phyloP scores from a whole-genome alignment of 257 asterid genomes.

The Plantago ovata region DNA sequence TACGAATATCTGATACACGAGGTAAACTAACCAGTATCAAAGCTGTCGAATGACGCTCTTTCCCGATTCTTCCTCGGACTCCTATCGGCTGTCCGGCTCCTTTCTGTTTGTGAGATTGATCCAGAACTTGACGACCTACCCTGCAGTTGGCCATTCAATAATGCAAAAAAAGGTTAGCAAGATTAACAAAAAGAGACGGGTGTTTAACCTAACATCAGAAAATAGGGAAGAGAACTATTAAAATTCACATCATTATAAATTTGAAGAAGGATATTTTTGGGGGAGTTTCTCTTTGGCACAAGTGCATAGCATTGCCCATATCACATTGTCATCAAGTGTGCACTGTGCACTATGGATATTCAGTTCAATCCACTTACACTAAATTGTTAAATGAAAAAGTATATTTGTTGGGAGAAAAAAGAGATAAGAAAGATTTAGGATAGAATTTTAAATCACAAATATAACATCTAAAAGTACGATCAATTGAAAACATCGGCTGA shows the following conservation, averaged over 20 bases:
- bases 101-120: slow-evolving; percentile 30
- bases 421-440: not conserved
- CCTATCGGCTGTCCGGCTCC: slow-evolving; percentile 33
- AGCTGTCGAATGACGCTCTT: slow-evolving; percentile 44
- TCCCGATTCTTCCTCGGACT: slow-evolving; percentile 33
- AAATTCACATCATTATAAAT: too few relatives aligned
- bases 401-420: not conserved
- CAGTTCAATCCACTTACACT: not conserved
- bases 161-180: slow-evolving; percentile 8
- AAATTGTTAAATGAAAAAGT: slow-evolving; percentile 5
- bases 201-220: too few relatives aligned
- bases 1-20: not conserved
- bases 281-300: too few relatives aligned
- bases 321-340: too few relatives aligned
- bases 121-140: slow-evolving; percentile 46
- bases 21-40: slow-evolving; percentile 60
- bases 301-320: too few relatives aligned
- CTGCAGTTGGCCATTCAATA: slow-evolving; percentile 33
- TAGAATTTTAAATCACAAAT: not conserved
- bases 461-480: slow-evolving; percentile 4
- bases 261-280: too few relatives aligned
- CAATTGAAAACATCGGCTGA: slow-evolving; percentile 13
- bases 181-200: too few relatives aligned
- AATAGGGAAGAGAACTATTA: too few relatives aligned
- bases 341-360: not conserved